These are phyloP conservation scores for Elsinoe australis DNA, from an alignment of 2,329 filamentous ascomycete species.

Conservation along the genomic window DNA sequence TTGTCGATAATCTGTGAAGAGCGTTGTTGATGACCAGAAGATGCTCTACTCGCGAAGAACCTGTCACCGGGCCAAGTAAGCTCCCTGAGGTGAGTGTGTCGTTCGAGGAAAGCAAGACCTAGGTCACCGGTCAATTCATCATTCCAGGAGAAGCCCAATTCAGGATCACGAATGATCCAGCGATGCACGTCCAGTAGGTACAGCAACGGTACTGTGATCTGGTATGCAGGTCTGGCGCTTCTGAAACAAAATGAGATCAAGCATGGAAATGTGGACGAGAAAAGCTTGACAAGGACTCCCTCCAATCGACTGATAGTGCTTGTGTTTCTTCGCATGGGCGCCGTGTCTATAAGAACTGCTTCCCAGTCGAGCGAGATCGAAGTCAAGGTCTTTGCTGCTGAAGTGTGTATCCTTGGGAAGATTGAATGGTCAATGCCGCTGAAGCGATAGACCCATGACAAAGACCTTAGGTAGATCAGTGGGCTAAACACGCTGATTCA, in stretches of 20 bases:
- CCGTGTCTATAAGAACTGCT: not conserved
- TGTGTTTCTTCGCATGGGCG: not conserved
- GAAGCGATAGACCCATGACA: too few species aligned
- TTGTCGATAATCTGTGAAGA: too few species aligned
- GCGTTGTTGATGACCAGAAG: too few species aligned
- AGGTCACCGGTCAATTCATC: not conserved
- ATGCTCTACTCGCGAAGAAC: too few species aligned
- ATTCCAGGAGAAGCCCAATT: too few species aligned
- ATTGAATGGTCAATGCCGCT: not conserved
- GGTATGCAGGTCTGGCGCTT: not conserved
- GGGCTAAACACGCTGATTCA: too few species aligned
- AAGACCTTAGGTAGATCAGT: too few species aligned
- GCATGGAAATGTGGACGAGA: not conserved
- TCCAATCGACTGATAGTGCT: not conserved
- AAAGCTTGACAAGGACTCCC: not conserved
- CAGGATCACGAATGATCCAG: too few species aligned
- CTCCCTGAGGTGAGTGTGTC: not conserved
- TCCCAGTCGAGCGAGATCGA: not conserved
- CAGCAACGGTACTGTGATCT: not conserved
- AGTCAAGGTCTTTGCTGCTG: not conserved
- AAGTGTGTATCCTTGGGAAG: not conserved
- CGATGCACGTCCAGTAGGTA: too few species aligned
- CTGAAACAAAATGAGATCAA: not conserved
- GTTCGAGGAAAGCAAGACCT: not conserved
- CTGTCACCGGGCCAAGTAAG: not conserved